Base-by-base conservation (phyloP, 352 stramenopile genomes). In the Phytopythium helicoides region DNA sequence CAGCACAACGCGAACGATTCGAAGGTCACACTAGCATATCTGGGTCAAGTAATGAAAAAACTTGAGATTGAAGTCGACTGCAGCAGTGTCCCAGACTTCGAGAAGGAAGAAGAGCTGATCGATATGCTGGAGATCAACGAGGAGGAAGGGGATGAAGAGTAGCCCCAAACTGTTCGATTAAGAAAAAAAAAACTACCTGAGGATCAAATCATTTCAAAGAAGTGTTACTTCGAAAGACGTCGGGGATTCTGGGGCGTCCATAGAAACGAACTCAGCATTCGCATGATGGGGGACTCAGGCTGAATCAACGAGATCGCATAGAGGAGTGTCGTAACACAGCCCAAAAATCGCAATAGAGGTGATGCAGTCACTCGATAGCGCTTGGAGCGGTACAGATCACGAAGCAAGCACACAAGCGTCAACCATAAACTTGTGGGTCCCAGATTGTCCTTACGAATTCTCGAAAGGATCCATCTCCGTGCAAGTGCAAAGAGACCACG, bases 21-120 rank as follows among this genome's bases (percentile, higher is more conserved):
- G 1, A 66, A 50, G 6, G 64, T 71, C 9, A 85, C 64, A 11
- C 48, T 88, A 11, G 45, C 56, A 19, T 86, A 87, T 33, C 68
- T 91, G 47, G 68, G 64, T 0, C 64, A 78, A 34, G 68, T 77
- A 10, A 53, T 72, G 6, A 51, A 58, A 6, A 91, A 89, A 45
- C 65, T 91, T n/a, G 63, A 60, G 5, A 64, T 91, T 15, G 47
- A 46, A 4, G 49, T 88, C 16, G 75, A 89, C 35, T 87, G 77
- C 41, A 81, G 64, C 33, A 40, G 50, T 3, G 69, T 91, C 15
- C 53, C 40, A 18, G 69, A 84, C 28, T 82, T 91, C 48, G 75
- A 75, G n/a, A 39, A 75, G 14, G 80, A 89, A 28, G 62, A 84
- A 45, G 52, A 84, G 25, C 61, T 91, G 2, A 60, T 58, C 7